Evolutionary conservation across 768 basidiomycete genomes (phyloP), one percentile per base, ranked within the genome.

Genomic region (Podaxis sp.): DNA sequence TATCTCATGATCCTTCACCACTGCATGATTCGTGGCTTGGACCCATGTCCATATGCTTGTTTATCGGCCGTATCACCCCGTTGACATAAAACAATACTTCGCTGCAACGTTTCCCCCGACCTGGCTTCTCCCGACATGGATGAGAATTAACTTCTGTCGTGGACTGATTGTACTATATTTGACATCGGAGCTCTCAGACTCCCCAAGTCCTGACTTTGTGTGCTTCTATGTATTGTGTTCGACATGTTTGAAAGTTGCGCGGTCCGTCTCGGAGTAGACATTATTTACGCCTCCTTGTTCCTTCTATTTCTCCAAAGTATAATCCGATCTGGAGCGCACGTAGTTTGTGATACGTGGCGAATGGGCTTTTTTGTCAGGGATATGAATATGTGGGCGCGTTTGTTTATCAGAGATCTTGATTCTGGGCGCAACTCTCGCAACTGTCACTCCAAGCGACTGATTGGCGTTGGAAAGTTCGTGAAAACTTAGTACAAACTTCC

Each of bases 121-220:
- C 11, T 33, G 22, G 10, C 58, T 60, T 60, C 58, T 51, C 30
- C 54, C 40, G 59, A 60, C 41, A 28, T 44, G 49, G 58, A 40
- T 26, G 40, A 53, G 51, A n/a, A 51, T 8, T 38, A 37, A 36
- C 53, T 17, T 56, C 15, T 40, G 36, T 56, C 53, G 49, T 28
- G 49, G 5, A 24, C 22, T 28, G 49, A 50, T 28, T 13, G 37
- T 55, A 12, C 46, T 38, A 40, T 50, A 49, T 37, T 51, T 60
- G 49, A 37, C 54, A 38, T 55, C 54, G 37, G 54, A 36, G 24
- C 58, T 60, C 58, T 60, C 58, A 59, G 48, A 20, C 20, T 8
- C 49, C 24, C 13, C 12, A 60, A 40, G 49, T 37, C 49, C 58
- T 52, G 58, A 60, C 22, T 20, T 37, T 36, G 17, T 6, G 33